Conservation (phyloP, 257 asterid genomes). For the Mitragyna speciosa region DNA sequence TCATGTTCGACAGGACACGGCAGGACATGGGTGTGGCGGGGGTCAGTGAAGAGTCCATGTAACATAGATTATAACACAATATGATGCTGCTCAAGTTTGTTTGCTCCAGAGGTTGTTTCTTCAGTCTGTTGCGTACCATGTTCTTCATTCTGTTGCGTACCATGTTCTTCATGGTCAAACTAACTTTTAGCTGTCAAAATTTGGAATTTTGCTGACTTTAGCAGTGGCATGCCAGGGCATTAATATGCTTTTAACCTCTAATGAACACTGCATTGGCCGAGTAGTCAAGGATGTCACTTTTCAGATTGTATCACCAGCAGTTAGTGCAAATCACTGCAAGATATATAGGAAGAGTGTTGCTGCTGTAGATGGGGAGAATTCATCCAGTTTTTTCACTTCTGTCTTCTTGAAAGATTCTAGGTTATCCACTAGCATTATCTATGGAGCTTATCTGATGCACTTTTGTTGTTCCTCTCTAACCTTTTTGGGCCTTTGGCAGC, state of each 20-base stretch:
- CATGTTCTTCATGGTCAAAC: background rate
- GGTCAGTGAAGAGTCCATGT: too few species aligned
- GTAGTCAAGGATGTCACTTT: constrained; percentile 65
- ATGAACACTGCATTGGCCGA: constrained; percentile 88
- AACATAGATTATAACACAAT: background rate
- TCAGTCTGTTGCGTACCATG: background rate
- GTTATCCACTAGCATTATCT: constrained; percentile 32
- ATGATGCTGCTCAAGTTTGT: background rate
- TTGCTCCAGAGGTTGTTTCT: background rate
- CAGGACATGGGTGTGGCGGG: too few species aligned
- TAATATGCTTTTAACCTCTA: constrained; percentile 71
- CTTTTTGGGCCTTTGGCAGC: constrained; percentile 48
- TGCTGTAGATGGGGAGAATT: constrained; percentile 40
- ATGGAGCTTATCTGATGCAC: constrained; percentile 19
- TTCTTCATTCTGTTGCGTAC: background rate
- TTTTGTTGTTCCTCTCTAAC: constrained; percentile 33
- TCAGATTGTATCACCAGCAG: constrained; percentile 73
- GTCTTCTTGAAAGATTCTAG: constrained; percentile 87
- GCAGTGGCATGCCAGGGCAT: constrained; percentile 51
- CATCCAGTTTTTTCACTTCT: constrained; percentile 37
- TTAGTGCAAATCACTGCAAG: constrained; percentile 87
- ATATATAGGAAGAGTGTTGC: constrained; percentile 58
- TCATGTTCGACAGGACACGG: too few species aligned
- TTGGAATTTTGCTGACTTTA: constrained; percentile 15
- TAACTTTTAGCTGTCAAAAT: background rate